Percentiles rank a stretch among this genome's conserved stretches.
Evolutionary conservation across 2,329 filamentous ascomycete genomes (phyloP).

Genomic region (Apiospora pterosperma): DNA sequence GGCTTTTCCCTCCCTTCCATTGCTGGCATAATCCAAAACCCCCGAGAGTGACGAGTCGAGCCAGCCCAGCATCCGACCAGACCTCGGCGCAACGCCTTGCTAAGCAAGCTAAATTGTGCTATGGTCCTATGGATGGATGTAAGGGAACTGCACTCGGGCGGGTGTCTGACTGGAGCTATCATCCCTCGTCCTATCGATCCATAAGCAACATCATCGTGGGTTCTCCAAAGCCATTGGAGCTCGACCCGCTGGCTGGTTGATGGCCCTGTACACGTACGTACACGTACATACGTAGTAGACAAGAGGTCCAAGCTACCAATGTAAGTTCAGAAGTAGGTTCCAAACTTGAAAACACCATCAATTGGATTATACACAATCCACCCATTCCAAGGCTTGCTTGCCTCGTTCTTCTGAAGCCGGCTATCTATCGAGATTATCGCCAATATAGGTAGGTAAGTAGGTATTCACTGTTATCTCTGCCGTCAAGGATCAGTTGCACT

Average conservation of each 20-base stretch:
- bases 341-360: background rate
- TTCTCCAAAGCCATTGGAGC: slow-evolving; percentile 1
- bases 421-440: background rate
- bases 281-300: background rate
- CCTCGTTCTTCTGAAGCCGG: background rate
- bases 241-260: background rate
- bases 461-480: background rate
- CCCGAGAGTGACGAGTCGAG: background rate
- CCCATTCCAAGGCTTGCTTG: background rate
- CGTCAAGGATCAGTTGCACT: background rate
- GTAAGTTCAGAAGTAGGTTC: slow-evolving; percentile 1
- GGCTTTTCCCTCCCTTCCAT: background rate
- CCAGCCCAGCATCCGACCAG: background rate
- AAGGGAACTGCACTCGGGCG: background rate
- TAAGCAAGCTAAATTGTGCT: background rate
- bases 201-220: background rate
- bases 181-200: slow-evolving; percentile 2
- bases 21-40: background rate
- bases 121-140: background rate
- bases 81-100: background rate
- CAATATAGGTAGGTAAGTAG: too few species aligned
- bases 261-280: background rate
- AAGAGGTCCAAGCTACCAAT: slow-evolving; percentile 1
- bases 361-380: background rate
- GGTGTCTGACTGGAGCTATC: background rate